A percentile compares a stretch with the other conserved stretches of the same genome.
phyloP scores from a whole-genome alignment of 257 asterid species.

The Plantago elongata region DNA sequence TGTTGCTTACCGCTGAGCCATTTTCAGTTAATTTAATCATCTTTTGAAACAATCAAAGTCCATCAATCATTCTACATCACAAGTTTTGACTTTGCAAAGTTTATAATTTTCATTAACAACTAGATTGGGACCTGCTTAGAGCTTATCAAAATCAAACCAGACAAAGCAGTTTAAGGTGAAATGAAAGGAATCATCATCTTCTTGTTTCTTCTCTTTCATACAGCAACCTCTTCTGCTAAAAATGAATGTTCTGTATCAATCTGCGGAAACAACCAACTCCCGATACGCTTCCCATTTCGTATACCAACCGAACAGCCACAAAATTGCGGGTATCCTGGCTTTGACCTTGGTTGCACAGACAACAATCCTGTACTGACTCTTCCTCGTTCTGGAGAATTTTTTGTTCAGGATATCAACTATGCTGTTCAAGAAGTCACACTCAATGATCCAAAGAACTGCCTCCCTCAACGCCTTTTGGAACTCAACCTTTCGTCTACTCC shows the following conservation, averaged over 20 bases:
- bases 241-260: slow-evolving; percentile 29
- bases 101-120: background rate
- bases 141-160: slow-evolving; percentile 1
- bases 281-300: slow-evolving; percentile 30
- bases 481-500: slow-evolving; percentile 54
- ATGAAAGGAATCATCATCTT: slow-evolving; percentile 36
- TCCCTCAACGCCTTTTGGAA: slow-evolving; percentile 39
- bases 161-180: background rate
- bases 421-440: slow-evolving; percentile 45
- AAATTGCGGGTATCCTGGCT: slow-evolving; percentile 55
- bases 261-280: slow-evolving; percentile 25
- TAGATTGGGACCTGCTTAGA: background rate
- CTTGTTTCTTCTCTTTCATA: slow-evolving; percentile 24
- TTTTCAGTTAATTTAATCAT: background rate
- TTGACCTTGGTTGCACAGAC: slow-evolving; percentile 31
- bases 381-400: slow-evolving; percentile 48
- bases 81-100: slow-evolving; percentile 25
- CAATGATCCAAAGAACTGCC: slow-evolving; percentile 52
- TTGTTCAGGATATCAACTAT: slow-evolving; percentile 48
- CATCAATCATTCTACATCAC: slow-evolving; percentile 22
- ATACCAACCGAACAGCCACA: slow-evolving; percentile 22
- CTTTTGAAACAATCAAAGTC: slow-evolving; percentile 13
- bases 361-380: slow-evolving; percentile 33
- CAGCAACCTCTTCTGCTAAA: slow-evolving; percentile 22
- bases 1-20: slow-evolving; percentile 13